phyloP scores from a whole-genome alignment of 1,284 basidiomycete genomes.

The Earliella scabrosa region DNA sequence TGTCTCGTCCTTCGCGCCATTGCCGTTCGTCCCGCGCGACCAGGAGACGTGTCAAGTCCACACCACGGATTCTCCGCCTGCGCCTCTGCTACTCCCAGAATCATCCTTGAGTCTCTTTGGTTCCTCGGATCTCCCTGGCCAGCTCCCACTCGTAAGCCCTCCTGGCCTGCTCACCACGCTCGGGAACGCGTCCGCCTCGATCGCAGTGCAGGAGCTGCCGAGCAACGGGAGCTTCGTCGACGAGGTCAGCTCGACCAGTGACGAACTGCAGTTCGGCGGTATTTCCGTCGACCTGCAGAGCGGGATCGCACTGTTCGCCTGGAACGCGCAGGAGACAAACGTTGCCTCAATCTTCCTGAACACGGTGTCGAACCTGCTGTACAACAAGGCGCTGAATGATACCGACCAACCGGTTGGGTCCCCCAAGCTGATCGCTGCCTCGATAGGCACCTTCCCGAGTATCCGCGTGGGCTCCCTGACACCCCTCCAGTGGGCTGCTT shows the following conservation, averaged over 20 bases:
- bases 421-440: slow-evolving; percentile 56
- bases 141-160: slow-evolving; percentile 47
- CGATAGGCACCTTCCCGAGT: slow-evolving; percentile 58
- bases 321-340: slow-evolving; percentile 60
- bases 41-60: slow-evolving; percentile 48
- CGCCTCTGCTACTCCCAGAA: slow-evolving; percentile 54
- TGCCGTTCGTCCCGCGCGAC: slow-evolving; percentile 61
- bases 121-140: slow-evolving; percentile 73
- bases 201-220: slow-evolving; percentile 43
- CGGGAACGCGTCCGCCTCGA: slow-evolving; percentile 37
- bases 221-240: slow-evolving; percentile 60
- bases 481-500: slow-evolving; percentile 67
- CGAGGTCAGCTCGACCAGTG: slow-evolving; percentile 47
- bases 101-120: slow-evolving; percentile 65
- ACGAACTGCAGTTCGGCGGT: slow-evolving; percentile 67
- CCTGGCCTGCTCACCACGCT: slow-evolving; percentile 49
- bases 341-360: slow-evolving; percentile 66
- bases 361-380: slow-evolving; percentile 64
- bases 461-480: slow-evolving; percentile 55
- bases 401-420: slow-evolving; percentile 38
- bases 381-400: slow-evolving; percentile 57
- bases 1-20: slow-evolving; percentile 64
- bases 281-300: slow-evolving; percentile 54
- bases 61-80: slow-evolving; percentile 36
- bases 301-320: slow-evolving; percentile 51